A percentile compares a stretch with the other conserved stretches of the same genome.
Conservation (phyloP, 805 yeast genomes). For the Candida montana region DNA sequence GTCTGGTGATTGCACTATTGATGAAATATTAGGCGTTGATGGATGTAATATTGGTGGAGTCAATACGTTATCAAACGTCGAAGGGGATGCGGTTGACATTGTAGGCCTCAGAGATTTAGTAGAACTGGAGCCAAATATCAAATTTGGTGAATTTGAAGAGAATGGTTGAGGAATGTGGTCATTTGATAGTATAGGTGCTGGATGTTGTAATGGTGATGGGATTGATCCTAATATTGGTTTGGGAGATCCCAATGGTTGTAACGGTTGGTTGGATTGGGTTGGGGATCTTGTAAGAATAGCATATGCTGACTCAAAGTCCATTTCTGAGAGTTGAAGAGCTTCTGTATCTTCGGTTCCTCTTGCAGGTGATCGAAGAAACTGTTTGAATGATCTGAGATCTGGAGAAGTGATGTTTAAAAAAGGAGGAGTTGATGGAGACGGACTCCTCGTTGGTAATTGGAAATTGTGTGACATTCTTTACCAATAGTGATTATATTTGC, state of each 20-base stretch:
- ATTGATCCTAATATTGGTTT: slow-evolving; percentile 2
- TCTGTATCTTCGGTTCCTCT: slow-evolving; percentile 1
- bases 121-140: not conserved
- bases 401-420: slow-evolving; percentile 11
- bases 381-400: slow-evolving; percentile 9
- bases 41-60: not conserved
- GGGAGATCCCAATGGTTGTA: slow-evolving; percentile 2
- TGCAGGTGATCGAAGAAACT: slow-evolving; percentile 2
- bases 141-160: not conserved
- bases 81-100: not conserved
- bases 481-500: too few relatives aligned
- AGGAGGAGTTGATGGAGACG: slow-evolving; percentile 14
- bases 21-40: not conserved
- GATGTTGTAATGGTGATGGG: slow-evolving; percentile 1
- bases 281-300: slow-evolving; percentile 24
- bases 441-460: not conserved
- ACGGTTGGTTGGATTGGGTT: slow-evolving; percentile 5
- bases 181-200: not conserved
- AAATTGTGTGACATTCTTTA: too few relatives aligned
- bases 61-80: not conserved
- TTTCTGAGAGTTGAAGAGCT: slow-evolving; percentile 13
- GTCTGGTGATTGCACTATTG: not conserved
- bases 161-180: not conserved
- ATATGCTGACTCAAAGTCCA: slow-evolving; percentile 27
- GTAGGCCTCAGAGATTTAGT: not conserved